A percentile compares a stretch with the other conserved stretches of the same genome.
These are phyloP conservation scores for Pestalotiopsis sp. DNA, from an alignment of 2,329 filamentous ascomycete genomes.

Conservation along the genomic window DNA sequence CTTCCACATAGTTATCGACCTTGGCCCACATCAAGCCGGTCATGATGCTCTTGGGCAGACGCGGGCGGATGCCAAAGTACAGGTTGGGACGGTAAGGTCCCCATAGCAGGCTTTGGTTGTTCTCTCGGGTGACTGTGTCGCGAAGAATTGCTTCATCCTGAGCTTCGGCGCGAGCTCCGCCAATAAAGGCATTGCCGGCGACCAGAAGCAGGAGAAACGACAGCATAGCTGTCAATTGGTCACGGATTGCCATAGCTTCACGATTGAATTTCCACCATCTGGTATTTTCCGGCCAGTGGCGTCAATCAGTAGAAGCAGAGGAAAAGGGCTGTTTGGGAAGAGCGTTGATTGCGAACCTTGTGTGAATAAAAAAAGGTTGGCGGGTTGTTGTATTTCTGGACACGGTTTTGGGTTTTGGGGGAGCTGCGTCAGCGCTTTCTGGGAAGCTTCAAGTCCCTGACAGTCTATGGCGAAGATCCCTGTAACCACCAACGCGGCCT, in stretches of 20 bases:
- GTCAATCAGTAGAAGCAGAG: not conserved
- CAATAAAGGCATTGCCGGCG: slow-evolving; percentile 16
- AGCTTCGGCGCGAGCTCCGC: slow-evolving; percentile 24
- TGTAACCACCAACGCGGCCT: not conserved
- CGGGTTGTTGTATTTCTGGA: slow-evolving; percentile 8
- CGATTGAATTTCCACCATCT: not conserved
- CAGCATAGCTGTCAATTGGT: slow-evolving; percentile 35
- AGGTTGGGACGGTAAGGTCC: slow-evolving; percentile 92
- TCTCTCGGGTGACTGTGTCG: slow-evolving; percentile 53
- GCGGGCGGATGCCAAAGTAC: slow-evolving; percentile 88
- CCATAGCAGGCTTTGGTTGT: slow-evolving; percentile 91
- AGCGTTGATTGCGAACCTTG: not conserved
- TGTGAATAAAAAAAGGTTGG: not conserved
- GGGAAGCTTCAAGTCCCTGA: not conserved
- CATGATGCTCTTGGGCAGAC: slow-evolving; percentile 79
- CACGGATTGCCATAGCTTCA: slow-evolving; percentile 28
- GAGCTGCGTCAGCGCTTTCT: not conserved
- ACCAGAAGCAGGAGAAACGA: slow-evolving; percentile 26
- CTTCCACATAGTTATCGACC: slow-evolving; percentile 75
- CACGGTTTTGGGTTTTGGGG: slow-evolving; percentile 13
- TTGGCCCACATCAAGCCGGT: slow-evolving; percentile 88
- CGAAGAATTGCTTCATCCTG: slow-evolving; percentile 40
- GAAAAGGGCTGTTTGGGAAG: not conserved
- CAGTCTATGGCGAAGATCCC: not conserved
- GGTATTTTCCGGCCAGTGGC: not conserved